These are phyloP conservation scores for Ophiocordyceps australis DNA, from an alignment of 2,329 filamentous ascomycete species.

Conservation along the genomic window DNA sequence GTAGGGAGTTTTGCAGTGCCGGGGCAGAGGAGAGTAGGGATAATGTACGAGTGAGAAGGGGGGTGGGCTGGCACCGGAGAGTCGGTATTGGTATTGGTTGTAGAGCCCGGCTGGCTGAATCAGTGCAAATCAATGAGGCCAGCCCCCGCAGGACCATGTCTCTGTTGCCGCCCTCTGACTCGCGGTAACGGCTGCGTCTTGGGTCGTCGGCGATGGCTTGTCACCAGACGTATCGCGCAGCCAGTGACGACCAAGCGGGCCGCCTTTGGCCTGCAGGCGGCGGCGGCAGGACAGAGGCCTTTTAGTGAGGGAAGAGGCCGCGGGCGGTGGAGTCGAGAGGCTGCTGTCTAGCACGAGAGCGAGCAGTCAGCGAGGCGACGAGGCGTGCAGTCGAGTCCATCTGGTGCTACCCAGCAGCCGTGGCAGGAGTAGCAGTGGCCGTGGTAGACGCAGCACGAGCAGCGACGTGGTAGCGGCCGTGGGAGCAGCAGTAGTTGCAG, in stretches of 20 bases:
- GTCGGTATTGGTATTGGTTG: slow-evolving; percentile 1
- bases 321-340: not conserved
- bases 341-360: not conserved
- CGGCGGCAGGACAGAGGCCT: too few species aligned
- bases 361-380: not conserved
- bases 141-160: slow-evolving; percentile 6
- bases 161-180: slow-evolving; percentile 7
- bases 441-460: too few species aligned
- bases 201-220: slow-evolving; percentile 1
- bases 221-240: not conserved
- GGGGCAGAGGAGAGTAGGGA: slow-evolving; percentile 1
- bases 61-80: slow-evolving; percentile 2
- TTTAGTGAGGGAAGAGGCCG: too few species aligned
- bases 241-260: not conserved
- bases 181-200: slow-evolving; percentile 4
- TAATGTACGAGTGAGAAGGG: slow-evolving; percentile 1
- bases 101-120: slow-evolving; percentile 3
- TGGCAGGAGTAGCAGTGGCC: too few species aligned
- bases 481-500: too few species aligned
- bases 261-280: not conserved
- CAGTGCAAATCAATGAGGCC: slow-evolving; percentile 2
- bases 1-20: too few species aligned
- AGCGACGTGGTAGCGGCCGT: too few species aligned
- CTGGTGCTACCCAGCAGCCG: too few species aligned
- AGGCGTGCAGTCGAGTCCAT: too few species aligned